Base-by-base conservation (phyloP, 2,329 filamentous ascomycete genomes). In the Cladosporium sp. region DNA sequence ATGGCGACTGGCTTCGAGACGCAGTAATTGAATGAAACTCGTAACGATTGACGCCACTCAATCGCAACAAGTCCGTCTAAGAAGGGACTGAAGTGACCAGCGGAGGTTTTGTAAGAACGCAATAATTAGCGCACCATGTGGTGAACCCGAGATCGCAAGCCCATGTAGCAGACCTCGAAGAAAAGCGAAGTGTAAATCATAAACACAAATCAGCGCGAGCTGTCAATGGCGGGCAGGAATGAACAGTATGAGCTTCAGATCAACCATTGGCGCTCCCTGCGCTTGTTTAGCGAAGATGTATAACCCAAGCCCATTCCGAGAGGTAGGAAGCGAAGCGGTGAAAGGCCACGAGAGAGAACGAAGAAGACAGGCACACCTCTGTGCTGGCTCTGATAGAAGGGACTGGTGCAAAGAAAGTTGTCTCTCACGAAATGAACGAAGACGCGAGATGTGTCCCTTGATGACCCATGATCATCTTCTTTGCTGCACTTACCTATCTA, bases 321-420 rank as follows among this genome's bases (percentile, higher is more conserved):
- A 4, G 4, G 45, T 36, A 40, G 29, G 32, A 15, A 48, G n/a
- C n/a, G n/a, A n/a, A n/a, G 45, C 45, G 45, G 45, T 48, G 45
- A 48, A 7, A 36, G 13, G 15, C 19, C 17, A 41, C 17, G 18
- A 47, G 30, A 9, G 44, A 19, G n/a, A 39, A 36, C 11, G 44
- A 40, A n/a, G 2, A 20, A 13, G 12, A 29, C 19, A 4, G 5
- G 36, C 36, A 38, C 36, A 19, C 36, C 36, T 38, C 15, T 20
- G 30, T 36, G 15, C 13, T 36, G n/a, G 15, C 13, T 7, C 13
- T 7, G 13, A 36, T n/a, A 7, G 13, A 15, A 13, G n/a, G 22
- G 15, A 37, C 27, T 48, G 17, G 24, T 13, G n/a, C 22, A 41
- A 48, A n/a, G n/a, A n/a, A n/a, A n/a, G n/a, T n/a, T n/a, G n/a